Conservation (phyloP, 805 yeast genomes). For the Alloascoidea africana region DNA sequence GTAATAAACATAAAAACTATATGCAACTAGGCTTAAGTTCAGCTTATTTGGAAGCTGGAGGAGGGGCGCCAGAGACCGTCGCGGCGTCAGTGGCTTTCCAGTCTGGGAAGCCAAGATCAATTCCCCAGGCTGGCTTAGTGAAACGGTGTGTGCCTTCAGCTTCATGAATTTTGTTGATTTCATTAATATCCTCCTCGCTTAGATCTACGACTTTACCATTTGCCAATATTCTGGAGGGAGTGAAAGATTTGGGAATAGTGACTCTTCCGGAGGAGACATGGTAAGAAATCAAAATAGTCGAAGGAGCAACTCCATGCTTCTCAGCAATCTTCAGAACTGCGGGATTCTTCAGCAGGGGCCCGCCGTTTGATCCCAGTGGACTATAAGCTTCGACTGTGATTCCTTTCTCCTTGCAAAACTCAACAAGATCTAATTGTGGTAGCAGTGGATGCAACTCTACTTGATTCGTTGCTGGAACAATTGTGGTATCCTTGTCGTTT, state of each 20-base stretch:
- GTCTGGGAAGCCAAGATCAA: constrained; percentile 15
- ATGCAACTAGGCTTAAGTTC: not conserved
- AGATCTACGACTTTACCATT: constrained; percentile 23
- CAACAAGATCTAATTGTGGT: constrained; percentile 46
- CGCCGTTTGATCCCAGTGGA: constrained; percentile 59
- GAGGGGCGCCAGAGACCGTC: constrained; percentile 1
- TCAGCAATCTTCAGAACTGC: constrained; percentile 35
- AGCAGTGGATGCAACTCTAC: constrained; percentile 61
- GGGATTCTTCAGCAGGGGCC: constrained; percentile 42
- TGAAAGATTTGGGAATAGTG: constrained; percentile 58
- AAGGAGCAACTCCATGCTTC: constrained; percentile 35
- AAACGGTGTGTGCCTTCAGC: constrained; percentile 13
- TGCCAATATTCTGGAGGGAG: constrained; percentile 39
- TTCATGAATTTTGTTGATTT: constrained; percentile 14
- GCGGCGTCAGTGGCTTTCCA: constrained; percentile 12
- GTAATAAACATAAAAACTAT: no score
- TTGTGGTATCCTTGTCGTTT: constrained; percentile 22
- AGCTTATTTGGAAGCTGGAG: constrained; percentile 1
- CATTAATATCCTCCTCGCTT: constrained; percentile 23
- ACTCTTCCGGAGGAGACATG: constrained; percentile 46
- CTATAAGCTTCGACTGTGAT: constrained; percentile 59
- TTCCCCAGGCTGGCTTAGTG: constrained; percentile 15
- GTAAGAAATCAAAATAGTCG: constrained; percentile 48
- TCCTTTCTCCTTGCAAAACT: constrained; percentile 33
- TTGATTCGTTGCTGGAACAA: constrained; percentile 57